Conservation (phyloP, 1,139 yeast genomes). For the Sugiyamaella xylanicola region DNA sequence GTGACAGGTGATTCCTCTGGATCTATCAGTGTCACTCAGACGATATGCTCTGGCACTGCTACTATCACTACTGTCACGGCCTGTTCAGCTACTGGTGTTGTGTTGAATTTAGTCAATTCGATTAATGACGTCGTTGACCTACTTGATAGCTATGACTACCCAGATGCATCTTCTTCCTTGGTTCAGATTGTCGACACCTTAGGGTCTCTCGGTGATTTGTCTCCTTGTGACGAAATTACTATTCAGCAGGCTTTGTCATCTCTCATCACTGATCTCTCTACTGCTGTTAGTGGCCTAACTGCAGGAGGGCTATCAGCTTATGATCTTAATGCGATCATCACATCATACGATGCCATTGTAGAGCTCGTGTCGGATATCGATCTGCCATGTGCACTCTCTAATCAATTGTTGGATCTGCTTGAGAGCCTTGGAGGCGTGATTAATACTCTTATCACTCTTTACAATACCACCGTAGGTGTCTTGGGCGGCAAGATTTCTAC, state of each 20-base stretch:
- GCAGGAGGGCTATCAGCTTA: neutral
- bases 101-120: neutral
- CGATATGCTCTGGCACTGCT: neutral
- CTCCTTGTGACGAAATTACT: neutral
- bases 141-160: neutral
- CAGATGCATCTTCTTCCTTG: neutral
- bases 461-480: neutral
- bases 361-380: neutral
- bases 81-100: neutral
- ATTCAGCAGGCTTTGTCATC: neutral
- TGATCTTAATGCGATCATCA: neutral
- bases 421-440: neutral
- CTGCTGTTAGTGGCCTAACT: neutral
- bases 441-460: neutral
- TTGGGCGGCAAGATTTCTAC: neutral
- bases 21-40: neutral
- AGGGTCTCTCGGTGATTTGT: neutral
- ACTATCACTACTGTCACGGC: neutral
- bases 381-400: neutral
- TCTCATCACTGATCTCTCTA: neutral
- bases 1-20: neutral
- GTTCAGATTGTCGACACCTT: neutral
- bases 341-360: neutral
- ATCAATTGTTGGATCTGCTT: neutral
- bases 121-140: neutral